Evolutionary conservation across 2,329 filamentous ascomycete species (phyloP).

Genomic region (Beauveria sp.): DNA sequence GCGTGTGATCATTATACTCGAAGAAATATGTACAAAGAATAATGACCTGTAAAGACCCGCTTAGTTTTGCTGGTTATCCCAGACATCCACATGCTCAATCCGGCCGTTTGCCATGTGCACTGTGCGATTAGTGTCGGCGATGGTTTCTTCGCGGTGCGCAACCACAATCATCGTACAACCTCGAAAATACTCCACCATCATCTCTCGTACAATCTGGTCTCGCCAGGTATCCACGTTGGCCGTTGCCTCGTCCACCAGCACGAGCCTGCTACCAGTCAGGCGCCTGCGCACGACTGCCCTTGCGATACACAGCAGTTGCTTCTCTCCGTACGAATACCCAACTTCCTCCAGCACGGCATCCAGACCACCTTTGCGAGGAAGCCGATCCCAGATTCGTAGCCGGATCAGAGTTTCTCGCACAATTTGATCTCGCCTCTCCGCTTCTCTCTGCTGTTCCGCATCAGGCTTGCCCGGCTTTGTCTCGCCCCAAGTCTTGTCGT

Average conservation of each 20-base stretch:
- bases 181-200: background rate
- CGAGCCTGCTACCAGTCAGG: background rate
- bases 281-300: slow-evolving; percentile 31
- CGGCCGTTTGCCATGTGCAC: background rate
- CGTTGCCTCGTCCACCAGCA: slow-evolving; percentile 7
- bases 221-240: background rate
- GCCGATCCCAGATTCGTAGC: background rate
- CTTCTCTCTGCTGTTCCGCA: background rate
- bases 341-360: background rate
- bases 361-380: background rate
- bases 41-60: background rate
- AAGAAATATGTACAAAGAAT: background rate
- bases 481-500: background rate
- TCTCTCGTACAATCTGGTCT: background rate
- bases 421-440: background rate
- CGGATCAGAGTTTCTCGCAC: background rate
- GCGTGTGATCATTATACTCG: background rate
- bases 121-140: background rate
- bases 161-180: background rate
- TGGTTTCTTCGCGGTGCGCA: background rate
- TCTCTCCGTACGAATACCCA: slow-evolving; percentile 54
- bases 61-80: background rate
- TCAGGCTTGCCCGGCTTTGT: background rate
- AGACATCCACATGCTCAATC: background rate
- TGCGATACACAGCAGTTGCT: slow-evolving; percentile 60